Base-by-base conservation (phyloP, 805 yeast genomes). In the Jamesozyma hellenica region DNA sequence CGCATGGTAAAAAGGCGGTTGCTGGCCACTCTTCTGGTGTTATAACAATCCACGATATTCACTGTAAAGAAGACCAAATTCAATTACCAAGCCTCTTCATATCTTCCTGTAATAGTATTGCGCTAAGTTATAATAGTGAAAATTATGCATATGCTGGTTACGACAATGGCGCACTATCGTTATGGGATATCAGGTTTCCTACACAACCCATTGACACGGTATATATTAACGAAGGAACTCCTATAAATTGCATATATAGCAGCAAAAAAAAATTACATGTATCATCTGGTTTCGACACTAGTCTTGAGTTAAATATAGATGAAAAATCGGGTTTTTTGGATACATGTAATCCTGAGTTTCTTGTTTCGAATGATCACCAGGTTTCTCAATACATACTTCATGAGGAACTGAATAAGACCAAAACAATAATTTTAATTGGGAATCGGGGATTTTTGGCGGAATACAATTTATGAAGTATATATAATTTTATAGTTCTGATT, bases 1-100 rank as follows among this genome's bases (percentile, higher is more conserved):
- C 74, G 15, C 59, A 55, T 7, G 76, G 68, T 0, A 71, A 68
- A 44, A 43, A 48, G 4, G 51, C 71, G 3, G 54, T 64, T 19
- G 72, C 70, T 2, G 82, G 71, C 2, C 64, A 67, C 43, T 50
- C 47, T 16, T 56, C 61, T 4, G 70, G 66, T 11, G 63, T 57
- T 2, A 50, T 73, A 5, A 51, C 70, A 0, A 34, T 60, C 2
- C 69, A 70, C 63, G 71, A 72, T 45, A 42, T 70, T 4, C 49
- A 44, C 21, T 42, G 52, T 1, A 53, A 56, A 33, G 31, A 45
- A 7, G 59, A 57, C 39, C 34, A 42, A 3, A 12, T 42, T 4
- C 60, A 50, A 35, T 29, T 63, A 8, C 50, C 60, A 1, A 57
- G 58, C 39, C 40, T 42, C 14, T 48, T 58, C 34, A 51, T 50